Percentiles rank a stretch among this genome's conserved stretches.
Evolutionary conservation across 306 rosid genomes (phyloP).

Genomic region (Rosa chinensis): DNA sequence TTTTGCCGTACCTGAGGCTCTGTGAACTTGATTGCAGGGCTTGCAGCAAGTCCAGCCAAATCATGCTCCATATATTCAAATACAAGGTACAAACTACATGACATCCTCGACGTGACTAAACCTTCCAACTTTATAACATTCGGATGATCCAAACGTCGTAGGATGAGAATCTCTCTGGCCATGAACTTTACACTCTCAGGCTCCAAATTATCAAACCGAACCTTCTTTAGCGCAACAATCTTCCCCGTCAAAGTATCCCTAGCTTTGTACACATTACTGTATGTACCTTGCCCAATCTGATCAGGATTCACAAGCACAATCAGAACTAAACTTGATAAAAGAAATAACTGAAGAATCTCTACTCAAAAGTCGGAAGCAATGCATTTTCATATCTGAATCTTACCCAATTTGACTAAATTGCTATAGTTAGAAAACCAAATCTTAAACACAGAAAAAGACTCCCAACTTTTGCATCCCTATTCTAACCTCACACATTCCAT

Average conservation of each 20-base stretch:
- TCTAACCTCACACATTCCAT: constrained; percentile 10
- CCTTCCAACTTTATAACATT: constrained; percentile 88
- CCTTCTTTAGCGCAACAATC: constrained; percentile 85
- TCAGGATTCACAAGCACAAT: constrained; percentile 22
- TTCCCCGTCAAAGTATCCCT: constrained; percentile 74
- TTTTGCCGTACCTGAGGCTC: constrained; percentile 65
- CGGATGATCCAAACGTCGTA: constrained; percentile 84
- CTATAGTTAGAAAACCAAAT: constrained; percentile 16
- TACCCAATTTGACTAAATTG: constrained; percentile 18
- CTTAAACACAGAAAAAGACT: constrained; percentile 5
- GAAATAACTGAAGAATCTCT: no score
- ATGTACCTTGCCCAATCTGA: constrained; percentile 94
- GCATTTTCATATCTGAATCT: background rate
- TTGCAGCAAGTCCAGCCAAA: constrained; percentile 91
- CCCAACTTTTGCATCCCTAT: constrained; percentile 8
- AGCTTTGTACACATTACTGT: constrained; percentile 93
- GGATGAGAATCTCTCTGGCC: constrained; percentile 89
- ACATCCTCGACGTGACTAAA: constrained; percentile 85
- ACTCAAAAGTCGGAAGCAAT: background rate
- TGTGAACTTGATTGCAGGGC: constrained; percentile 70
- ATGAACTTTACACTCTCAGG: constrained; percentile 91
- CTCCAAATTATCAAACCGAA: constrained; percentile 89
- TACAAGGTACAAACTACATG: constrained; percentile 86
- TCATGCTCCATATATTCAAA: constrained; percentile 89
- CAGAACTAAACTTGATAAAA: background rate